These are phyloP conservation scores for Apiospora hydei DNA, from an alignment of 2,329 filamentous ascomycete genomes.

Conservation along the genomic window DNA sequence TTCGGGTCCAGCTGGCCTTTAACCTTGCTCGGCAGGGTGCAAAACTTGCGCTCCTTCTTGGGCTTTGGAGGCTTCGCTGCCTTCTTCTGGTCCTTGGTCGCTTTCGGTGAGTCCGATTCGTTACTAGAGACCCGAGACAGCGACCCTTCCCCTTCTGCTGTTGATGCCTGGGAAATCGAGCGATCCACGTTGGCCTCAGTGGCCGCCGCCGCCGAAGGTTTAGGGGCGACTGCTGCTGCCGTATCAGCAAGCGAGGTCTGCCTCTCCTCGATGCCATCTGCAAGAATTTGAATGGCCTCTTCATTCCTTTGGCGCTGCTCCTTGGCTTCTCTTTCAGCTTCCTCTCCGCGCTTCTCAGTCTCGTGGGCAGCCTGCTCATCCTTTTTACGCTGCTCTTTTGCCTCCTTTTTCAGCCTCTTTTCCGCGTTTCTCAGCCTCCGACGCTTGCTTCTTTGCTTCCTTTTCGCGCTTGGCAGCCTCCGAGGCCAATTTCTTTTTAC, in stretches of 20 bases:
- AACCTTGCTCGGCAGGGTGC: constrained; percentile 68
- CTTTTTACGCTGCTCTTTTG: constrained; percentile 31
- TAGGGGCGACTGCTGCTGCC: constrained; percentile 21
- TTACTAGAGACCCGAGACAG: neutral
- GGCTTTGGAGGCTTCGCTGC: constrained; percentile 34
- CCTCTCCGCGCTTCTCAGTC: constrained; percentile 4
- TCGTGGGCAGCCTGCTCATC: constrained; percentile 32
- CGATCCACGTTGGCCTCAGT: neutral
- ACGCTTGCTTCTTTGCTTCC: constrained; percentile 43
- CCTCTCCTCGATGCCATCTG: constrained; percentile 36
- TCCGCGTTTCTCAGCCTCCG: constrained; percentile 41
- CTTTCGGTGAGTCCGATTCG: neutral
- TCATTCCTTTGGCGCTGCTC: constrained; percentile 32
- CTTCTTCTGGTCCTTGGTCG: neutral
- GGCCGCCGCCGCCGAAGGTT: neutral
- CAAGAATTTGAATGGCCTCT: constrained; percentile 28
- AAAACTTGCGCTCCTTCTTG: constrained; percentile 77
- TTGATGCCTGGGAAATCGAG: neutral
- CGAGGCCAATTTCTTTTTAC: constrained; percentile 53
- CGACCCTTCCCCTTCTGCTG: neutral
- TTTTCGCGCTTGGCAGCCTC: constrained; percentile 51
- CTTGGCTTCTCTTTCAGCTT: neutral
- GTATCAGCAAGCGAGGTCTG: constrained; percentile 35
- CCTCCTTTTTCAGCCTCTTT: constrained; percentile 49
- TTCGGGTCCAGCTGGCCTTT: constrained; percentile 68